A percentile compares a stretch with the other conserved stretches of the same genome.
phyloP scores from a whole-genome alignment of 257 asterid species.

The Solanum peruvianum region DNA sequence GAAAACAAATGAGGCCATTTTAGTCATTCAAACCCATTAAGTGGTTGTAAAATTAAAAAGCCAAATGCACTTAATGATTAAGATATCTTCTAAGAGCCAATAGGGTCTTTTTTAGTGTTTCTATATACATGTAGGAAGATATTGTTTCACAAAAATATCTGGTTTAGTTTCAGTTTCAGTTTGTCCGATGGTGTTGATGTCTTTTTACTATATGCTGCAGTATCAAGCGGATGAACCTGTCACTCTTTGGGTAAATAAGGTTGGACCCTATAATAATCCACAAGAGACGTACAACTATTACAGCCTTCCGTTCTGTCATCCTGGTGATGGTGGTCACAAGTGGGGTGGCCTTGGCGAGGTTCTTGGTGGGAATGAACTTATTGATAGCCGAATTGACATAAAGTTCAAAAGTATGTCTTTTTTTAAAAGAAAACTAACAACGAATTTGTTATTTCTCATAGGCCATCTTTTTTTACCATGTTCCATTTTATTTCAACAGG shows the following conservation, averaged over 20 bases:
- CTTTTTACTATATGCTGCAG: conserved; percentile 22
- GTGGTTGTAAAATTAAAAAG: not conserved
- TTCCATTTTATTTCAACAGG: conserved; percentile 19
- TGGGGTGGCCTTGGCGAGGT: conserved; percentile 77
- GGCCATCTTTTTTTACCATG: not conserved
- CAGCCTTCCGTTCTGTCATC: conserved; percentile 60
- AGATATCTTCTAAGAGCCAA: not conserved
- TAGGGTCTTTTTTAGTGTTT: not conserved
- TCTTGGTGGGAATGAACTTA: conserved; percentile 60
- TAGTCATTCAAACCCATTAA: not conserved
- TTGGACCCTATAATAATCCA: conserved; percentile 76
- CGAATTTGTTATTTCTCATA: not conserved
- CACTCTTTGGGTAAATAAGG: conserved; percentile 65
- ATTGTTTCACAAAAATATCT: not conserved
- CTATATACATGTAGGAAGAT: not conserved
- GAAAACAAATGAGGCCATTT: not conserved
- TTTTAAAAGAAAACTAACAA: not conserved
- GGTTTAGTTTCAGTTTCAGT: not conserved
- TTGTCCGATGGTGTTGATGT: not conserved
- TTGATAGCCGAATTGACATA: conserved; percentile 65
- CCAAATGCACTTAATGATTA: not conserved
- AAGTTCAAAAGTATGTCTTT: conserved; percentile 44
- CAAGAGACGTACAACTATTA: conserved; percentile 76
- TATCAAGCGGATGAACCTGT: conserved; percentile 43
- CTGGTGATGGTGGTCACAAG: conserved; percentile 41